A percentile compares a stretch with the other conserved stretches of the same genome.
phyloP scores from a whole-genome alignment of 768 basidiomycete species.

The Roridomyces roridus region DNA sequence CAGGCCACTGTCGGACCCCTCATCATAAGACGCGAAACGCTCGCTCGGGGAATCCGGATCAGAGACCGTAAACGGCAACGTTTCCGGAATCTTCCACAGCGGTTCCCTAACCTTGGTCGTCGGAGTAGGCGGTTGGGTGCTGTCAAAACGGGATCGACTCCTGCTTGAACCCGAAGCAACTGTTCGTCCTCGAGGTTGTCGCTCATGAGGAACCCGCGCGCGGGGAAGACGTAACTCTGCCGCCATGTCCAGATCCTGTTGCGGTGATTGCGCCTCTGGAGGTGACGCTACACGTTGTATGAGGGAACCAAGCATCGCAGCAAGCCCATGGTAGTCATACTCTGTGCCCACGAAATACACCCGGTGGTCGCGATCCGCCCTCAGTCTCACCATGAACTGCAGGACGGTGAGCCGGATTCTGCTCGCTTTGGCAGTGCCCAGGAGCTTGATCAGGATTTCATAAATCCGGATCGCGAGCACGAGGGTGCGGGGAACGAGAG shows the following conservation, averaged over 20 bases:
- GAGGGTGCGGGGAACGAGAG: conserved; percentile 52
- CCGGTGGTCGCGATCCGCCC: conserved; percentile 90
- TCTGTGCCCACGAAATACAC: conserved; percentile 68
- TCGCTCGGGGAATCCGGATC: conserved; percentile 72
- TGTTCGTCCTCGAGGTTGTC: conserved; percentile 57
- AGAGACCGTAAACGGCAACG: conserved; percentile 57
- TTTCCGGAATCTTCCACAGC: conserved; percentile 77
- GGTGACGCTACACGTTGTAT: conserved; percentile 54
- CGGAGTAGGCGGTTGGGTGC: conserved; percentile 33
- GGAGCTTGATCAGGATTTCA: conserved; percentile 53
- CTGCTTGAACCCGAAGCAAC: conserved; percentile 58
- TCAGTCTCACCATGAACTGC: conserved; percentile 87
- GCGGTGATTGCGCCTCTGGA: conserved; percentile 7
- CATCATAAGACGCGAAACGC: conserved; percentile 70
- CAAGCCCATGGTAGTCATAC: conserved; percentile 64
- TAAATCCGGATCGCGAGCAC: conserved; percentile 62
- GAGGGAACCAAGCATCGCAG: conserved; percentile 63
- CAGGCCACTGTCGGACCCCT: conserved; percentile 44
- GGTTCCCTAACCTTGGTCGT: conserved; percentile 47
- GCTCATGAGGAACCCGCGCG: conserved; percentile 54
- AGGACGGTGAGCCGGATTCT: conserved; percentile 74
- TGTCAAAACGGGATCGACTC: conserved; percentile 61
- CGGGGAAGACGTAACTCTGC: conserved; percentile 51
- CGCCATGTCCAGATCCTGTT: conserved; percentile 21
- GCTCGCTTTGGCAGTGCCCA: conserved; percentile 52